Percentiles rank a stretch among this genome's conserved stretches.
Evolutionary conservation across 345 rosid species (phyloP).

Genomic region (Hypericum androsaemum): DNA sequence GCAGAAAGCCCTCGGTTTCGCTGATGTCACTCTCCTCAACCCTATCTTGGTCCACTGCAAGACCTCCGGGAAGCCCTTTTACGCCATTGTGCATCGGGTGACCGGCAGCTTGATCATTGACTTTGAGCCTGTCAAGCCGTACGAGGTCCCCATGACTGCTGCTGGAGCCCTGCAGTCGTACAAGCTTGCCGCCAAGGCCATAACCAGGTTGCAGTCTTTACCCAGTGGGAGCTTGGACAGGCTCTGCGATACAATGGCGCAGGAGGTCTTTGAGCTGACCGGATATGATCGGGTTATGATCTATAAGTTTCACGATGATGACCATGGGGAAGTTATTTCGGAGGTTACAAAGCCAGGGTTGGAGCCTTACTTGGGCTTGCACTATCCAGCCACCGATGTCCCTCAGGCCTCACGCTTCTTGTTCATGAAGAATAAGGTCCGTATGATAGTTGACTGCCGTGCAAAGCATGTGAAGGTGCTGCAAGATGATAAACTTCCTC

Average conservation of each 20-base stretch:
- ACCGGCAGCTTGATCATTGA: conserved; percentile 83
- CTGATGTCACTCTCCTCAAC: conserved; percentile 82
- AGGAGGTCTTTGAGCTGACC: conserved; percentile 89
- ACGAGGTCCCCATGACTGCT: conserved; percentile 94
- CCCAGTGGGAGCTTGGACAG: conserved; percentile 84
- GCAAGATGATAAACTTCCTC: conserved; percentile 80
- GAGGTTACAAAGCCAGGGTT: conserved; percentile 80
- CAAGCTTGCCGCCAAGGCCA: conserved; percentile 95
- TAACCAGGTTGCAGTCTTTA: conserved; percentile 72
- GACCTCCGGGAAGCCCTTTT: conserved; percentile 89
- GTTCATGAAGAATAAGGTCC: conserved; percentile 91
- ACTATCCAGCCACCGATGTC: conserved; percentile 95
- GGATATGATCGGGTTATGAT: conserved; percentile 96
- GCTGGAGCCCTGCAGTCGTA: conserved; percentile 96
- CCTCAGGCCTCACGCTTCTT: conserved; percentile 94
- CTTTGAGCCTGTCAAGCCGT: conserved; percentile 92
- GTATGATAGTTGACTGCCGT: conserved; percentile 87
- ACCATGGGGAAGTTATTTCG: conserved; percentile 90
- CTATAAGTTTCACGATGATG: conserved; percentile 94
- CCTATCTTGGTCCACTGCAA: conserved; percentile 93
- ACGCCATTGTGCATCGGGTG: conserved; percentile 82
- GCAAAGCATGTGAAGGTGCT: conserved; percentile 82
- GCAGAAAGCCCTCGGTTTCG: conserved; percentile 77
- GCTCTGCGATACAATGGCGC: conserved; percentile 88
- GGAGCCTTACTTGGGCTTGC: conserved; percentile 94